Percentiles rank a stretch among this genome's conserved stretches.
Evolutionary conservation across 176 grass and related monocot species (phyloP).

Genomic region (Carex kokanica): DNA sequence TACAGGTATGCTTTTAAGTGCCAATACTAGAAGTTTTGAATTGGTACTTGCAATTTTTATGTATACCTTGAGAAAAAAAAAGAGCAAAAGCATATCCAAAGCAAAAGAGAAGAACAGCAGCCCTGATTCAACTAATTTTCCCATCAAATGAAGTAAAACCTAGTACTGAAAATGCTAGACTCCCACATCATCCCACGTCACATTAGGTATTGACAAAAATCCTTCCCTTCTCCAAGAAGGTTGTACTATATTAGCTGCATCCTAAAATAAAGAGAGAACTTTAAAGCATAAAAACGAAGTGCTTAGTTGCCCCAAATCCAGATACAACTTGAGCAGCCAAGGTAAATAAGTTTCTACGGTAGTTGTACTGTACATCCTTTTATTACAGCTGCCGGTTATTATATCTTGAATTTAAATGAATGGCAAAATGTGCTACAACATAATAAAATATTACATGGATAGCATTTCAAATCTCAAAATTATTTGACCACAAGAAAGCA

Average conservation of each 20-base stretch:
- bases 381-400: neutral
- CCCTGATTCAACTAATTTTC: neutral
- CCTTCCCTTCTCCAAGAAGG: slow-evolving; percentile 97
- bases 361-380: neutral
- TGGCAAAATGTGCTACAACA: neutral
- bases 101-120: neutral
- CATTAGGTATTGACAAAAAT: slow-evolving; percentile 91
- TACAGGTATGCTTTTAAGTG: neutral
- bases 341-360: neutral
- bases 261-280: slow-evolving; percentile 33
- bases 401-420: no score
- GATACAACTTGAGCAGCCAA: slow-evolving; percentile 1
- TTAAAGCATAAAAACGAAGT: neutral
- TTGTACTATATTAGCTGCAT: slow-evolving; percentile 83
- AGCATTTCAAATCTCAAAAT: neutral
- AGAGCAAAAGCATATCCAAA: neutral
- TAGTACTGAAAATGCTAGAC: slow-evolving; percentile 4
- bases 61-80: neutral
- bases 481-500: neutral
- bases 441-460: neutral
- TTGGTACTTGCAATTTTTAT: neutral
- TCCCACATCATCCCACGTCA: slow-evolving; percentile 90
- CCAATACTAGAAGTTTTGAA: neutral
- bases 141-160: neutral
- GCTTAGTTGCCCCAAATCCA: neutral